phyloP scores from a whole-genome alignment of 208 protist genomes.

The Crithidia fasciculata region DNA sequence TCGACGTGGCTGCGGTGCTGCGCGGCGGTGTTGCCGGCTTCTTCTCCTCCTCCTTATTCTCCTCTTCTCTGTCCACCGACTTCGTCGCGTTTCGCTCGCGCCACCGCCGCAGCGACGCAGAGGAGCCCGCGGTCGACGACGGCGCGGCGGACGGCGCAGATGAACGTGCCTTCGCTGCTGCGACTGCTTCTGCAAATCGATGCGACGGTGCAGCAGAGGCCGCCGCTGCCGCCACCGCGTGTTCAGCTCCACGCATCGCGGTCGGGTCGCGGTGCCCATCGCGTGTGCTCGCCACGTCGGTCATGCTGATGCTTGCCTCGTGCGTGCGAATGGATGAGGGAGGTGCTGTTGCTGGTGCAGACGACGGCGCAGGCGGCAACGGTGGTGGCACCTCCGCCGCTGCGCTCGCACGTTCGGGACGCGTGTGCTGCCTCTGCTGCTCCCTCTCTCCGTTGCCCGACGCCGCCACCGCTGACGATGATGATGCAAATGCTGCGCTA shows the following conservation, averaged over 20 bases:
- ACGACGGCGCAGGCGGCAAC: slow-evolving; percentile 15
- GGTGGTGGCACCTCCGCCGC: slow-evolving; percentile 11
- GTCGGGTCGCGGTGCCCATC: slow-evolving; percentile 12
- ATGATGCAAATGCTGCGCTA: background rate
- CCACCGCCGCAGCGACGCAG: too few species aligned
- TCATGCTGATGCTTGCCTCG: slow-evolving; percentile 14
- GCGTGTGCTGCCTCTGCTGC: background rate
- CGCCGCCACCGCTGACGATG: background rate
- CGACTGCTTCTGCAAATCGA: background rate
- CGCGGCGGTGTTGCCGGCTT: too few species aligned
- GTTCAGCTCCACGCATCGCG: background rate
- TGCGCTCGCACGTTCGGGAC: slow-evolving; percentile 14
- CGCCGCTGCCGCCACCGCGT: background rate
- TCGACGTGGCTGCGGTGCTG: too few species aligned
- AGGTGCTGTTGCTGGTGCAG: background rate
- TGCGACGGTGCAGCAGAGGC: slow-evolving; percentile 1
- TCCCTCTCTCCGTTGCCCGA: background rate
- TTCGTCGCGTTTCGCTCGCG: too few species aligned
- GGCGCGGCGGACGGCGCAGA: background rate
- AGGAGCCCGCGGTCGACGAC: too few species aligned
- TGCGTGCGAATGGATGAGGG: slow-evolving; percentile 1
- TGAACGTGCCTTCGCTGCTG: slow-evolving; percentile 15
- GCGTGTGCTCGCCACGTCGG: slow-evolving; percentile 6
- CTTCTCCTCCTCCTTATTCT: too few species aligned
- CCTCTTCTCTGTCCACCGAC: too few species aligned